A percentile compares a stretch with the other conserved stretches of the same genome.
Conservation (phyloP, 257 asterid genomes). For the Fraxinus pennsylvanica region DNA sequence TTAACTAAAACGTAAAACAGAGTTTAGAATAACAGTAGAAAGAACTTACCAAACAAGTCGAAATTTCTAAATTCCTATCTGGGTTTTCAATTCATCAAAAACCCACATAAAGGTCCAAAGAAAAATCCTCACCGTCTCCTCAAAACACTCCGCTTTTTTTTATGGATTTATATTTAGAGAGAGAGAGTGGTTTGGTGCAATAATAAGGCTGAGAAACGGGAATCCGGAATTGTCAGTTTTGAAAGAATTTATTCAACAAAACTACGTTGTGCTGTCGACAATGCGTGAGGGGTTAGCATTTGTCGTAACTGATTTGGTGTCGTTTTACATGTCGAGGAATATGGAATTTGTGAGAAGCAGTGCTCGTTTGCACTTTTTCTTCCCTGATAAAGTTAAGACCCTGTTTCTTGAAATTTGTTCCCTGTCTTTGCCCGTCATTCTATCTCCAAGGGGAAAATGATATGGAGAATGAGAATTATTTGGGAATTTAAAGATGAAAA, state of each 20-base stretch:
- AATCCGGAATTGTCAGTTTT: constrained; percentile 24
- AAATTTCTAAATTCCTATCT: constrained; percentile 28
- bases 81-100: constrained; percentile 35
- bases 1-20: constrained; percentile 7
- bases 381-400: constrained; percentile 19
- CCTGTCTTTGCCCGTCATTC: constrained; percentile 12
- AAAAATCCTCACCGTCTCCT: constrained; percentile 20
- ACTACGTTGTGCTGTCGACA: constrained; percentile 50
- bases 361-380: constrained; percentile 35
- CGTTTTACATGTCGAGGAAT: constrained; percentile 52
- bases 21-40: constrained; percentile 2
- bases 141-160: constrained; percentile 5
- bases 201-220: constrained; percentile 24
- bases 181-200: constrained; percentile 21
- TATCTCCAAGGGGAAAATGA: neutral
- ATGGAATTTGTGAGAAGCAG: constrained; percentile 82
- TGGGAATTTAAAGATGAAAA: neutral
- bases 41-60: constrained; percentile 45
- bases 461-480: neutral
- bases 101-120: constrained; percentile 32
- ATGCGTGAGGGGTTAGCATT: constrained; percentile 46
- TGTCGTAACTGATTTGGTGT: constrained; percentile 47
- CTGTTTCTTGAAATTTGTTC: constrained; percentile 35
- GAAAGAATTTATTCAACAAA: constrained; percentile 34
- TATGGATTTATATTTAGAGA: constrained; percentile 16